These are phyloP conservation scores for Odonthalia washingtoniensis DNA, from an alignment of 31 red algal species.

Conservation along the genomic window DNA sequence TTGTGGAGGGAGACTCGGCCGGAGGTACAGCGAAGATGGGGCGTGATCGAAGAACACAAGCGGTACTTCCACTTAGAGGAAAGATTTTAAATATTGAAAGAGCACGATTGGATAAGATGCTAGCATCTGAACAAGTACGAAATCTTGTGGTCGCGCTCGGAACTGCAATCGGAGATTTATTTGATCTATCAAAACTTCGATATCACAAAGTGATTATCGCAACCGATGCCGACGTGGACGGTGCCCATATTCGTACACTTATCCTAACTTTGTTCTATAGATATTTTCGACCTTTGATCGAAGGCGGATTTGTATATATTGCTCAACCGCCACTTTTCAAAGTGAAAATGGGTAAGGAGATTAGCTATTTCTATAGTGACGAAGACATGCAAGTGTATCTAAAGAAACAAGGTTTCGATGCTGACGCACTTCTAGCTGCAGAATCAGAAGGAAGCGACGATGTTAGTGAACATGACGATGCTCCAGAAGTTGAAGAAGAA, in stretches of 20 bases:
- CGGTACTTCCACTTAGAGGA: constrained; percentile 38
- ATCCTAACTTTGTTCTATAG: constrained; percentile 45
- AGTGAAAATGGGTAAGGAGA: constrained; percentile 13
- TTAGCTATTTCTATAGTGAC: constrained; percentile 1
- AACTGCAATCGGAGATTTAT: constrained; percentile 22
- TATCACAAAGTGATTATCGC: constrained; percentile 49
- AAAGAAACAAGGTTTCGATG: not conserved
- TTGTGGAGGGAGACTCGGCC: constrained; percentile 49
- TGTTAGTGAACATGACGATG: too few species aligned
- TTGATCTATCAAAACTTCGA: constrained; percentile 27
- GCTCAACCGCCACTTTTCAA: constrained; percentile 45
- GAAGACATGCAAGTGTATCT: not conserved
- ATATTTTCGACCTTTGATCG: constrained; percentile 38
- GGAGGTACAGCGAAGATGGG: constrained; percentile 48
- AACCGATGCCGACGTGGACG: constrained; percentile 50
- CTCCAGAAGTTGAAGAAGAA: too few species aligned
- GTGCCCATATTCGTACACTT: constrained; percentile 40
- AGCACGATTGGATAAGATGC: constrained; percentile 11
- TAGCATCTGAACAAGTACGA: not conserved
- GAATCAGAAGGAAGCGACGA: too few species aligned
- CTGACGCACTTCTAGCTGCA: too few species aligned
- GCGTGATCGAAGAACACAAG: not conserved
- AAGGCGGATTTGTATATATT: constrained; percentile 33
- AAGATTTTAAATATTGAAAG: constrained; percentile 49
- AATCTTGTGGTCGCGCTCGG: constrained; percentile 28